Evolutionary conservation across 352 stramenopile species (phyloP).

Genomic region (Phytophthora pisi): DNA sequence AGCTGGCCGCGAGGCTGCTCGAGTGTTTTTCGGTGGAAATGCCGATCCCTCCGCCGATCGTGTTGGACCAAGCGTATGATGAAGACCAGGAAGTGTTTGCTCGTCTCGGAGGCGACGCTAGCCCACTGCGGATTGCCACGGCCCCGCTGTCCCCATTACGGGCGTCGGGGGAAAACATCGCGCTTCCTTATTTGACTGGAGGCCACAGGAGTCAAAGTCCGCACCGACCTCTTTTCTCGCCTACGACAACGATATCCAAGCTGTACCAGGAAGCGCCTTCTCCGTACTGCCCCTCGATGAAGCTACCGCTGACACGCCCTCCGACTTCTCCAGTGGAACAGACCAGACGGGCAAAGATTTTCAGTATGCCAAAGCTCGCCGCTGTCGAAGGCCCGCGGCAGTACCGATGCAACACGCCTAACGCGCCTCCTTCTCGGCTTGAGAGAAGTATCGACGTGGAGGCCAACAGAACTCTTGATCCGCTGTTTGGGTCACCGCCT

Average conservation of each 20-base stretch:
- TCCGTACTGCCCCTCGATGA: slow-evolving; percentile 50
- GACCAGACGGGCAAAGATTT: slow-evolving; percentile 51
- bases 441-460: slow-evolving; percentile 12
- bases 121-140: slow-evolving; percentile 6
- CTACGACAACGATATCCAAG: slow-evolving; percentile 65
- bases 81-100: background rate
- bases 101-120: slow-evolving; percentile 1
- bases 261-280: slow-evolving; percentile 57
- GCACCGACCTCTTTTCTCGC: slow-evolving; percentile 41
- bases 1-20: slow-evolving; percentile 50
- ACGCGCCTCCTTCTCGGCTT: slow-evolving; percentile 34
- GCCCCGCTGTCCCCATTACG: slow-evolving; percentile 8
- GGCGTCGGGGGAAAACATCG: slow-evolving; percentile 19
- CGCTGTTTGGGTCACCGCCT: slow-evolving; percentile 36
- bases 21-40: slow-evolving; percentile 53
- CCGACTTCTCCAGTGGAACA: slow-evolving; percentile 57
- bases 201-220: slow-evolving; percentile 23
- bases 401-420: slow-evolving; percentile 61
- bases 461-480: slow-evolving; percentile 26
- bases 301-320: slow-evolving; percentile 50
- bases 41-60: slow-evolving; percentile 61
- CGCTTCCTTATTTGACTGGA: slow-evolving; percentile 42
- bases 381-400: slow-evolving; percentile 51
- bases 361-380: slow-evolving; percentile 68
- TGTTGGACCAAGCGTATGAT: slow-evolving; percentile 33